Conservation (phyloP, 2,329 filamentous ascomycete species). For the Metarhizium anisopliae region DNA sequence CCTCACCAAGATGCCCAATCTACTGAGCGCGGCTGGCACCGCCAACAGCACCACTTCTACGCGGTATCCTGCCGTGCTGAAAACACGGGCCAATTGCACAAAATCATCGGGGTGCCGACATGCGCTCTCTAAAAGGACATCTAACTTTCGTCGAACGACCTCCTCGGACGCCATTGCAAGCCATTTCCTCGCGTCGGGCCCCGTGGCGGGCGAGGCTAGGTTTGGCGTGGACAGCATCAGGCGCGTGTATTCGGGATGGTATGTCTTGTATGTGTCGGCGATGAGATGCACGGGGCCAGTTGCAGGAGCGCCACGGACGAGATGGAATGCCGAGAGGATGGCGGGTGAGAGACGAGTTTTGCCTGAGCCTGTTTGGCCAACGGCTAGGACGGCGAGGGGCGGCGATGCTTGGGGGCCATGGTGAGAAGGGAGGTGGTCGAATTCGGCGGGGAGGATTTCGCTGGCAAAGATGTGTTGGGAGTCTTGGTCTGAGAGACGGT, state of each 20-base stretch:
- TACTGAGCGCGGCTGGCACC: conserved; percentile 31
- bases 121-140: conserved; percentile 35
- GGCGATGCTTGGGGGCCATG: conserved; percentile 1
- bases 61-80: conserved; percentile 24
- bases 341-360: conserved; percentile 35
- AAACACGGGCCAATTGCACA: conserved; percentile 22
- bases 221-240: conserved; percentile 21
- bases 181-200: conserved; percentile 34
- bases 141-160: conserved; percentile 20
- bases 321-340: conserved; percentile 23
- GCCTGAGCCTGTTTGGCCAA: conserved; percentile 40
- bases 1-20: conserved; percentile 32
- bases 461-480: conserved; percentile 22
- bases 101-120: conserved; percentile 35
- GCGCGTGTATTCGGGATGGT: conserved; percentile 32
- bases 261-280: conserved; percentile 39
- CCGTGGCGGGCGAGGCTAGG: conserved; percentile 29
- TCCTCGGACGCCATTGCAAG: conserved; percentile 28
- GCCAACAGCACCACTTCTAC: conserved; percentile 33
- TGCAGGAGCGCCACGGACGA: background rate
- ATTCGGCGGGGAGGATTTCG: conserved; percentile 24
- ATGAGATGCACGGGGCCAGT: conserved; percentile 30
- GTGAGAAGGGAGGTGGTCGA: conserved; percentile 12
- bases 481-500: conserved; percentile 21
- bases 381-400: conserved; percentile 32